A percentile compares a stretch with the other conserved stretches of the same genome.
phyloP scores from a whole-genome alignment of 257 asterid species.

The Solanum infundibuliforme region DNA sequence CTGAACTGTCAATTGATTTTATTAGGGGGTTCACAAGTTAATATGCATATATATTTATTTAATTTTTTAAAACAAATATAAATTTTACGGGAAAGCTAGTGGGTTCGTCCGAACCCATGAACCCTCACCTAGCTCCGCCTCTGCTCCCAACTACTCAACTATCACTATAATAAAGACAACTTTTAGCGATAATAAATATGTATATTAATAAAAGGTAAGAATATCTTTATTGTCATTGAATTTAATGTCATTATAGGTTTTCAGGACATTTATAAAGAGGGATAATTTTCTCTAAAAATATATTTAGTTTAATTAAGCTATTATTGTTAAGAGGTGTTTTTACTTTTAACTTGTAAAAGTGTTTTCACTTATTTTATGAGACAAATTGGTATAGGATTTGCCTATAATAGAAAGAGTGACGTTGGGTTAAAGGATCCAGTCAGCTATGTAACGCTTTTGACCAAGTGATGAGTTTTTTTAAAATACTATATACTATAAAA shows the following conservation, averaged over 20 bases:
- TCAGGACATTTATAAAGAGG: fast-evolving
- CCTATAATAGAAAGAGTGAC: slow-evolving; percentile 53
- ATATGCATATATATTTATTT: too few species aligned
- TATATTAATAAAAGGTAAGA: too few species aligned
- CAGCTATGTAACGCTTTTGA: neutral
- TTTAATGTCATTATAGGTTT: neutral
- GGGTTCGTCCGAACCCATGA: fast-evolving
- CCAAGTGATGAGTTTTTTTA: neutral
- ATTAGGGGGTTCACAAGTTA: too few species aligned
- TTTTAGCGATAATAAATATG: too few species aligned
- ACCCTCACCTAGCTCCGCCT: neutral
- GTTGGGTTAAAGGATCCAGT: slow-evolving; percentile 14
- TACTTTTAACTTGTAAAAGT: neutral
- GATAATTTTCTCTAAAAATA: too few species aligned
- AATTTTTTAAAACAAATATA: too few species aligned
- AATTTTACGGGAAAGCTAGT: too few species aligned
- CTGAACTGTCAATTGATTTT: too few species aligned
- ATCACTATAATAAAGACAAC: neutral
- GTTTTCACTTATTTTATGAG: neutral
- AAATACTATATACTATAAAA: neutral
- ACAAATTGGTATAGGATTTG: slow-evolving; percentile 2
- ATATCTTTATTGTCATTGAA: too few species aligned
- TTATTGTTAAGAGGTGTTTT: neutral
- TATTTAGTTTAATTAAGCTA: fast-evolving
- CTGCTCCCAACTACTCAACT: neutral